Base-by-base conservation (phyloP, 2,329 filamentous ascomycete species). In the Ascosphaera apis region DNA sequence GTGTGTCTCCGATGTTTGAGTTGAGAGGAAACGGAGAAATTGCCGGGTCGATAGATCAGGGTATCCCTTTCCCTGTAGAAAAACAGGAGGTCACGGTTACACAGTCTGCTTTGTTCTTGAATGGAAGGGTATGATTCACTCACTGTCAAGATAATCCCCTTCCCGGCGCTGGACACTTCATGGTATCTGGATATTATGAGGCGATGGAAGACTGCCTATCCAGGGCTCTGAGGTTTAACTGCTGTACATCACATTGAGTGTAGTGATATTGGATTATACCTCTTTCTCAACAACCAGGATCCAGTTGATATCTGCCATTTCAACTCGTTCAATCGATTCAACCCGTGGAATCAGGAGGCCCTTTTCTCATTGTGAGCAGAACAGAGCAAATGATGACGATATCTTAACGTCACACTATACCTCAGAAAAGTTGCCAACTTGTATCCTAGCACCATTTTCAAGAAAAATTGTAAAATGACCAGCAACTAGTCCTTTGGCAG, bases 221-320 rank as follows among this genome's bases (percentile, higher is more conserved):
- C 31, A 33, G 18, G 7, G 21, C 5, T 5, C 5, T 25, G 6
- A 25, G 21, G 6, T 6, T 5, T 25, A 6, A 11, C 21, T 25
- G 21, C 5, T 25, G 5, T 6, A 6, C 21, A 25, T 6, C 21
- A 3, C 1, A 3, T 11, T 3, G 3, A 1, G 13, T 15, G 42
- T 33, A 42, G 32, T 2, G 12, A 11, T 16, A n/a, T 8, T 27
- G 21, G n/a, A 25, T 13, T 37, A 15, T 49, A 65, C 67, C 57
- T 76, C 71, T 53, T 76, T 76, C 46, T 76, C 71, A 16, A 76
- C 54, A 3, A 75, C 57, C 1, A 75, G 51, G 17, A 76, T 57
- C 68, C 68, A 73, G n/a, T 54, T 50, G 11, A 65, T 48, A n/a
- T 47, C 45, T 3, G 50, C 48, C 17, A 68, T 48, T 36, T 65